Base-by-base conservation (phyloP, 2,329 filamentous ascomycete genomes). In the Macrophomina phaseolina region DNA sequence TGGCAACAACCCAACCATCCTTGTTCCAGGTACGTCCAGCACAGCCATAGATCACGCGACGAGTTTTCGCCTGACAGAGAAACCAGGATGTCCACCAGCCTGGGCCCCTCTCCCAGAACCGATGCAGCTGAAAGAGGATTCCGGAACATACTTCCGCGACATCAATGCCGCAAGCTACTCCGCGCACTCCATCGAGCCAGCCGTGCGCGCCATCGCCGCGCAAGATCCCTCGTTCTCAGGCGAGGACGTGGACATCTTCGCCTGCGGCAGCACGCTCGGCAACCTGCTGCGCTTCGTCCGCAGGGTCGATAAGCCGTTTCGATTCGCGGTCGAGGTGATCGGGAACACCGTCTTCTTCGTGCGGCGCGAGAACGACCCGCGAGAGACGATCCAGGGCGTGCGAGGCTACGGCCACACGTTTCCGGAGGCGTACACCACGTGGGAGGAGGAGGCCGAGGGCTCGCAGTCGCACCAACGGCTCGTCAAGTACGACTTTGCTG, bases 391-490 rank as follows among this genome's bases (percentile, higher is more conserved):
- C 5, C 70, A 77, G 0, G 81, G 81, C n/a, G 77, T 91, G 0
- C 70, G 71, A 16, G 90, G 90, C 0, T 91, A 82, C 70, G 89
- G 89, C 0, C 89, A 91, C 70, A 83, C 86, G 0, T 92, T 92
- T 69, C 87, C 87, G 0, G 87, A 91, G 56, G 81, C 81, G 0
- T 89, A 91, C 71, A 92, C 90, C 0, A 86, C 81, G 0, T 91
- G 89, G 89, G 84, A 85, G 9, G 11, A 70, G 0, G 81, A 81
- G 0, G 84, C 87, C 0, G 81, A 80, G 53, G 80, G 81, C 0
- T 91, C 89, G 0, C 77, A 76, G 1, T 87, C 86, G 0, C 87
- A 92, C 68, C 89, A 92, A 71, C 81, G 89, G 1, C 72, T 91
- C 7, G 71, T 91, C 0, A 76, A 77, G 3, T 91, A 91, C 68